Conservation (phyloP, 1,284 basidiomycete species). For the Golubevia pallescens region DNA sequence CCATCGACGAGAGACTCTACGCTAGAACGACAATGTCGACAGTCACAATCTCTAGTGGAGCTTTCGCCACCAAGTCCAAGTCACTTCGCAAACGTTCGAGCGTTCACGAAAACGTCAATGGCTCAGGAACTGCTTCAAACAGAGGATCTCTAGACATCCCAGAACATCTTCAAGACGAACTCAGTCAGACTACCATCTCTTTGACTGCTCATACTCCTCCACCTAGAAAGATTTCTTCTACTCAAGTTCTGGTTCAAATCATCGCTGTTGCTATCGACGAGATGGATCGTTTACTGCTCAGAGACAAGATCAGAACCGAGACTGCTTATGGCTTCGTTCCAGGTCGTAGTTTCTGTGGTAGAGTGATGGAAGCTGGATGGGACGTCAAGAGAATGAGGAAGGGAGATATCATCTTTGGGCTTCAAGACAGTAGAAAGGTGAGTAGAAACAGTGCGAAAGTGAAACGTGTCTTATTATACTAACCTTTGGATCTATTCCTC, state of each 20-base stretch:
- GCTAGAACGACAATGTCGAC: constrained; percentile 54
- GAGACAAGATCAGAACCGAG: constrained; percentile 57
- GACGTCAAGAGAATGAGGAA: constrained; percentile 61
- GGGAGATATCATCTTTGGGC: constrained; percentile 66
- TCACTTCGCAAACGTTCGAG: constrained; percentile 5
- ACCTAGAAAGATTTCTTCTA: constrained; percentile 61
- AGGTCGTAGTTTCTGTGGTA: constrained; percentile 65
- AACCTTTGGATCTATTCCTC: too few species aligned
- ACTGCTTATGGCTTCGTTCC: constrained; percentile 64
- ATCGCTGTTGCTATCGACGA: constrained; percentile 65
- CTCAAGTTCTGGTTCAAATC: constrained; percentile 65
- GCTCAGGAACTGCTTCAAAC: background rate
- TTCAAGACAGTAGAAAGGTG: constrained; percentile 61
- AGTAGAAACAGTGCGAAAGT: background rate
- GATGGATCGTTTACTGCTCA: constrained; percentile 55
- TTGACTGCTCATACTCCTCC: constrained; percentile 56
- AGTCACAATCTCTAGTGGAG: constrained; percentile 44
- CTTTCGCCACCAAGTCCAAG: constrained; percentile 22
- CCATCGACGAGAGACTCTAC: constrained; percentile 44
- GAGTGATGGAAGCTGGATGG: constrained; percentile 65
- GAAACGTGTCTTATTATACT: too few species aligned
- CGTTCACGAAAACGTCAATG: background rate
- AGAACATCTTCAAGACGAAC: constrained; percentile 40
- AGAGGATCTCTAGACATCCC: constrained; percentile 31
- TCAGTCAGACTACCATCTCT: constrained; percentile 36